These are phyloP conservation scores for Persicaria tinctoria DNA, from an alignment of 148 eudicot species.

Conservation along the genomic window DNA sequence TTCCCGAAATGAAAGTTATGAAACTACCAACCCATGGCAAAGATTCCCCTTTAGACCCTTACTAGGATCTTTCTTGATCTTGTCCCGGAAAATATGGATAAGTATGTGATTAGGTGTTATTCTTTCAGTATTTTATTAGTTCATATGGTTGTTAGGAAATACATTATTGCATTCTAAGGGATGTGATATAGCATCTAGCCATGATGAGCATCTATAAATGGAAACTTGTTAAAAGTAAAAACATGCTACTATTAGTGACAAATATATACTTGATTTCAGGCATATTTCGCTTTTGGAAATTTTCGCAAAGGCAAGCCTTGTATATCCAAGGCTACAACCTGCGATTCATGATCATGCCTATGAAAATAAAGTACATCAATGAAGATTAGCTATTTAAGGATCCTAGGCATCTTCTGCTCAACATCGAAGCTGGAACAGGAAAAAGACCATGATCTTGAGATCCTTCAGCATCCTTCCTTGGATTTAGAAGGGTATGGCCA, in stretches of 20 bases:
- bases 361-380: neutral
- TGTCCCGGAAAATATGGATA: neutral
- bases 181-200: neutral
- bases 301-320: neutral
- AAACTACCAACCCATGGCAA: neutral
- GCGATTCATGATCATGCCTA: neutral
- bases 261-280: neutral
- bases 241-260: neutral
- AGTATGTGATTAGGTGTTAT: neutral
- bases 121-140: neutral
- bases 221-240: neutral
- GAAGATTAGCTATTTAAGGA: neutral
- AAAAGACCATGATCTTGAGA: conserved; percentile 9
- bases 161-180: neutral
- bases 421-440: neutral
- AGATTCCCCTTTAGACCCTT: neutral
- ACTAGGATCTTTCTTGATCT: neutral
- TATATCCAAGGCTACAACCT: neutral
- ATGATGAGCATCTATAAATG: neutral
- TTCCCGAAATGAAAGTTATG: neutral
- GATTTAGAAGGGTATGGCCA: neutral
- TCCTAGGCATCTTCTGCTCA: conserved; percentile 1
- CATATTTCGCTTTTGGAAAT: neutral
- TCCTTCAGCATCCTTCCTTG: conserved; percentile 2
- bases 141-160: neutral